These are phyloP conservation scores for Coemansia asiatica DNA, from an alignment of 192 early-diverging fungal species.

Conservation along the genomic window DNA sequence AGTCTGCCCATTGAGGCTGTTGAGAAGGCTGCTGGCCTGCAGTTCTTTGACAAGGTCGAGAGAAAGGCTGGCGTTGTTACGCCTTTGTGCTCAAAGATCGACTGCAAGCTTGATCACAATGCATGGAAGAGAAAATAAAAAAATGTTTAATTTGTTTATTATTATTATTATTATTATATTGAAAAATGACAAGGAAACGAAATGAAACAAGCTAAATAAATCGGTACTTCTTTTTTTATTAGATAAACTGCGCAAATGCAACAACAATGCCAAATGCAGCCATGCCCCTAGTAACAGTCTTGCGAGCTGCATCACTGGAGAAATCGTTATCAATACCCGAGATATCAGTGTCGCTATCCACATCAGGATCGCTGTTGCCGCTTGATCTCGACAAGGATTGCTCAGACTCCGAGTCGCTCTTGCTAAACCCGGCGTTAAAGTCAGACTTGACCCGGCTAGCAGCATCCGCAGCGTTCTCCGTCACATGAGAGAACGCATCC, in stretches of 20 bases:
- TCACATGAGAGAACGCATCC: constrained; percentile 8
- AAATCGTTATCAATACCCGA: neutral
- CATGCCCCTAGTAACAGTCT: constrained; percentile 3
- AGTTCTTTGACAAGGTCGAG: constrained; percentile 67
- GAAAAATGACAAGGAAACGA: neutral
- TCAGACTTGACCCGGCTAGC: constrained; percentile 36
- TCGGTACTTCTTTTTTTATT: constrained; percentile 1
- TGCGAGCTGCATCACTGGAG: constrained; percentile 2
- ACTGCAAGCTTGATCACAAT: constrained; percentile 44
- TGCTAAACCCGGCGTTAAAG: constrained; percentile 37
- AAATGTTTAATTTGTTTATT: neutral
- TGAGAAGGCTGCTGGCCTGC: constrained; percentile 66
- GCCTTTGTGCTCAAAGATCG: constrained; percentile 45
- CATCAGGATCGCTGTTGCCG: neutral
- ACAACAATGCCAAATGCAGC: constrained; percentile 21
- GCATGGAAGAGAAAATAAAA: constrained; percentile 35
- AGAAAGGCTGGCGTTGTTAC: constrained; percentile 29
- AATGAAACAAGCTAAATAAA: neutral
- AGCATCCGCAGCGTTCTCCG: constrained; percentile 1
- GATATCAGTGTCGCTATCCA: neutral
- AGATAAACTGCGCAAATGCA: constrained; percentile 32
- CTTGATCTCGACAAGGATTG: no score
- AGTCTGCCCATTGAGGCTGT: constrained; percentile 73
- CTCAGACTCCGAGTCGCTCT: neutral
- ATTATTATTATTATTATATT: neutral